Base-by-base conservation (phyloP, 1,284 basidiomycete genomes). In the Cystobasidium pallidum region DNA sequence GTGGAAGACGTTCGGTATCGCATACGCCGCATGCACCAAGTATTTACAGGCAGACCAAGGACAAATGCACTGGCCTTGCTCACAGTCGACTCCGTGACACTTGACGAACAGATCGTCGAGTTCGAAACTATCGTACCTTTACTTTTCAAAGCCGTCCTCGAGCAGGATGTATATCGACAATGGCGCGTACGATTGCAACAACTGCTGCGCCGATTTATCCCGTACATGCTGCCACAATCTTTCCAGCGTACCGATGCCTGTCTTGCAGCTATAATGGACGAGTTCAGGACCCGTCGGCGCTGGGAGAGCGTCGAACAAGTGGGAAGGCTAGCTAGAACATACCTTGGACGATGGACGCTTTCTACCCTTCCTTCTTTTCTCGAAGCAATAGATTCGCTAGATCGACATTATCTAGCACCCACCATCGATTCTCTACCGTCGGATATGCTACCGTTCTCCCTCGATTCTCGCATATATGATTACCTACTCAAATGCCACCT, bases 401-500 rank as follows among this genome's bases (percentile, higher is more conserved):
- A 74, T 70, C n/a, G 26, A 66, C 28, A 13, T n/a, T 0, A 41
- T 30, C 39, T 47, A 28, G 15, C 24, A 70, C 61, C 51, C 63
- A 8, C 54, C 68, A 11, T 54, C 49, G 43, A 21, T 21, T 6
- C 34, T 75, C 28, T 52, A 67, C 26, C 41, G 57, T 0, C 6
- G n/a, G 2, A 68, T 7, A 49, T 49, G 8, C 45, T 32, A 34
- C 45, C 62, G 21, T 43, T 64, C 15, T 13, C 62, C 4, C 45
- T 51, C 6, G 49, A 51, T 2, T 41, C 26, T 21, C 71, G 58
- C 7, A 57, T 36, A 3, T 75, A 70, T 66, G 76, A 77, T 68
- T 71, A 74, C 19, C 73, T 72, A 13, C 66, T 77, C 45, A 62
- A 64, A 32, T 72, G 74, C 1, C 66, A 74, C 8, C 70, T 77